A percentile compares a stretch with the other conserved stretches of the same genome.
phyloP scores from a whole-genome alignment of 2,329 filamentous ascomycete species.

The Stemphylium vesicarium region DNA sequence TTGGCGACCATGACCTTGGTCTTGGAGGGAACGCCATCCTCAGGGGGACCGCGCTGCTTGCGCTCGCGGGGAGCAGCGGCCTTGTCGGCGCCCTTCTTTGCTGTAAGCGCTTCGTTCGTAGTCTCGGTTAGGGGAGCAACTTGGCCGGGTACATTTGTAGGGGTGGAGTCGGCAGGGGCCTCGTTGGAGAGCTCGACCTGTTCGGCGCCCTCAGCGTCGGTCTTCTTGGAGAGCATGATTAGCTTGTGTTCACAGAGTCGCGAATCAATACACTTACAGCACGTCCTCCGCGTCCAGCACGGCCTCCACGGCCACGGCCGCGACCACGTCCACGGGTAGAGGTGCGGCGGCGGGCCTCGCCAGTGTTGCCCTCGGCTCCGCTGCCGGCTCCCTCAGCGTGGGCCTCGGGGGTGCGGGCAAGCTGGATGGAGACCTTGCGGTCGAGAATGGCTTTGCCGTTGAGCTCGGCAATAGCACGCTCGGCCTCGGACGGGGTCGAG shows the following conservation, averaged over 20 bases:
- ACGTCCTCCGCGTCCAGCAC: constrained; percentile 68
- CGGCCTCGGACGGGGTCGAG: constrained; percentile 90
- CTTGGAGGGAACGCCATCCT: constrained; percentile 97
- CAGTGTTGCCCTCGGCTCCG: constrained; percentile 75
- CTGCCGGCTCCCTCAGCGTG: constrained; percentile 75
- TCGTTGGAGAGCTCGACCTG: constrained; percentile 55
- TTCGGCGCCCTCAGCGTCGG: constrained; percentile 55
- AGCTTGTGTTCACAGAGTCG: constrained; percentile 6
- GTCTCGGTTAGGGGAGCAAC: constrained; percentile 58
- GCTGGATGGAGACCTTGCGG: constrained; percentile 98
- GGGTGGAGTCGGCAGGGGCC: constrained; percentile 51
- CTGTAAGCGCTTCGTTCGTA: constrained; percentile 63
- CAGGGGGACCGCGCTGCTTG: constrained; percentile 91
- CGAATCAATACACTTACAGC: constrained; percentile 59
- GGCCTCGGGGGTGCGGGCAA: constrained; percentile 95
- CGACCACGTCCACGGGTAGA: constrained; percentile 63
- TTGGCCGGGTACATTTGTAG: constrained; percentile 60
- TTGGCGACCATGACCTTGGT: constrained; percentile 99
- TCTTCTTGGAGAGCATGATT: constrained; percentile 46
- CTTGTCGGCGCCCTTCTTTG: constrained; percentile 59
- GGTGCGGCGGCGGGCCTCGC: constrained; percentile 64
- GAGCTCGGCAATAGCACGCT: constrained; percentile 92
- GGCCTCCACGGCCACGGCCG: constrained; percentile 66
- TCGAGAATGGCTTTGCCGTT: constrained; percentile 96
- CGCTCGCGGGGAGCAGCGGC: constrained; percentile 59